Evolutionary conservation across 805 yeast species (phyloP), one percentile per base, ranked within the genome.

Genomic region (Metschnikowia continentalis): DNA sequence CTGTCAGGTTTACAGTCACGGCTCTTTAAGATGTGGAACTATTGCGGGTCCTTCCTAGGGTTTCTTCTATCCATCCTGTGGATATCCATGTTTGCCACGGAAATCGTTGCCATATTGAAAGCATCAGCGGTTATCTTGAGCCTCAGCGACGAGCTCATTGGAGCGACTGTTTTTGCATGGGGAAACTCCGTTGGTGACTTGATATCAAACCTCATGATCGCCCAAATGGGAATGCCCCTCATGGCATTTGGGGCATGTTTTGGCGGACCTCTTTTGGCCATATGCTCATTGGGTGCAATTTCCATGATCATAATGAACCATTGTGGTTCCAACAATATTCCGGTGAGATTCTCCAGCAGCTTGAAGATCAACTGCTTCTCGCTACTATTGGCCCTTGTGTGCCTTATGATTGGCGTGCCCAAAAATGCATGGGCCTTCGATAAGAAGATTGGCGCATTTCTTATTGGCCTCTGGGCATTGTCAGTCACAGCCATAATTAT

Each of bases 211-310:
- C 65, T 86, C 35, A 86, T 95, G 0, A 80, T 92, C 23, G 90
- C 96, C 0, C 73, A 73, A 51, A 79, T 88, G 76, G 96, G 96
- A 0, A 83, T 81, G 69, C 88, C 96, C 0, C 76, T 86, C 42
- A 87, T 92, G 87, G 97, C 97, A 0, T 73, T 94, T n/a, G 88
- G 94, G 30, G 97, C 97, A 0, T 91, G 98, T 62, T 86, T 91
- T 65, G 98, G 97, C 0, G 90, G 97, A 1, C 98, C 98, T 0
- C 68, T 92, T 51, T 65, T 94, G 39, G 86, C 90, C 48, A 70
- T 94, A 10, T 74, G 91, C 37, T 96, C 97, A 0, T 70, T 92
- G 53, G 97, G 97, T 0, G 61, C 85, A 5, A 86, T 88, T 57
- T 49, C 57, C 5, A 43, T 49, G 13, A 42, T 58, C 14, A 40